These are phyloP conservation scores for Solanum pinnatisectum DNA, from an alignment of 257 asterid genomes.

Conservation along the genomic window DNA sequence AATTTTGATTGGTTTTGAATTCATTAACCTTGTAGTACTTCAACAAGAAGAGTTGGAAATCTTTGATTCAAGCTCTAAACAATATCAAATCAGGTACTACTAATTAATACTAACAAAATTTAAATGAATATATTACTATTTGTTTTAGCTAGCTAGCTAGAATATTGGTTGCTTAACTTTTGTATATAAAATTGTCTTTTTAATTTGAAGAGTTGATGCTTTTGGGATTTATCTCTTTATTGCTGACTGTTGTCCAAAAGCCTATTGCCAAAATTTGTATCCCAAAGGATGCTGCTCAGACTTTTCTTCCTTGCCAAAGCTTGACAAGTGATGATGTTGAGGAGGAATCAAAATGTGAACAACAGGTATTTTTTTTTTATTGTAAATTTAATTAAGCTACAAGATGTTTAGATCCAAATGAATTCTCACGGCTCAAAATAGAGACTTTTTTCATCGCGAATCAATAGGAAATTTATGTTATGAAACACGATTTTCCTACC, in stretches of 20 bases:
- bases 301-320: slow-evolving; percentile 57
- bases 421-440: background rate
- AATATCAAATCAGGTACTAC: slow-evolving; percentile 48
- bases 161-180: background rate
- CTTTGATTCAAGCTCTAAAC: slow-evolving; percentile 50
- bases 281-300: slow-evolving; percentile 25
- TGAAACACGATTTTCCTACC: background rate
- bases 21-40: slow-evolving; percentile 30
- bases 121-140: background rate
- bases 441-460: background rate
- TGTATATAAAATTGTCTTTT: background rate
- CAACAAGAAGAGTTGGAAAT: slow-evolving; percentile 39
- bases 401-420: background rate
- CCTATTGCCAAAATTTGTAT: slow-evolving; percentile 45
- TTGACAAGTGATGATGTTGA: slow-evolving; percentile 17
- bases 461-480: background rate
- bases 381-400: background rate
- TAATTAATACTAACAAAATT: background rate
- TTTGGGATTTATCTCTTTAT: slow-evolving; percentile 66
- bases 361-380: slow-evolving; percentile 18
- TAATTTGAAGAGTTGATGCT: slow-evolving; percentile 58
- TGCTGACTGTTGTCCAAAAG: slow-evolving; percentile 43
- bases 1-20: background rate
- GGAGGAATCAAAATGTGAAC: slow-evolving; percentile 26
- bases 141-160: background rate